phyloP scores from a whole-genome alignment of 1,139 yeast genomes.

The Blastobotrys persicus region DNA sequence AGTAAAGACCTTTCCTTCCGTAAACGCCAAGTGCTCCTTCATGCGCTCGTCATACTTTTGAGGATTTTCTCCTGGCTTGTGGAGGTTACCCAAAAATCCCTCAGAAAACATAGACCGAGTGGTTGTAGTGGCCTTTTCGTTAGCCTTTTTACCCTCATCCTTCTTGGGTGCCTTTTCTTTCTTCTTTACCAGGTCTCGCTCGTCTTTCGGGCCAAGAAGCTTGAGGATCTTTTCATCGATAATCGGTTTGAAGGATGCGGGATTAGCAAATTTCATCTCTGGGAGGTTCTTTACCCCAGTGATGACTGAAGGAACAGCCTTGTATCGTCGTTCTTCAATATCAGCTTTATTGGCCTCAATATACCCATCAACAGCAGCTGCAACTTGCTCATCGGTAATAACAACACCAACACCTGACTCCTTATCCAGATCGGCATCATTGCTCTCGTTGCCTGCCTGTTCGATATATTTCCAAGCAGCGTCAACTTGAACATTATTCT shows the following conservation, averaged over 20 bases:
- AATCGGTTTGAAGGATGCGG: slow-evolving; percentile 77
- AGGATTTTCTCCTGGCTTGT: slow-evolving; percentile 92
- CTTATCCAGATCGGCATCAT: slow-evolving; percentile 50
- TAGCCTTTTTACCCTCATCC: slow-evolving; percentile 19
- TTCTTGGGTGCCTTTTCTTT: slow-evolving; percentile 49
- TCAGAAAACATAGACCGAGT: slow-evolving; percentile 84
- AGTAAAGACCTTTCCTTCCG: slow-evolving; percentile 81
- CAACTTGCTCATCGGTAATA: slow-evolving; percentile 64
- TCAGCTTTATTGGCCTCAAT: slow-evolving; percentile 56
- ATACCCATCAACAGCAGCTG: slow-evolving; percentile 54
- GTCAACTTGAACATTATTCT: slow-evolving; percentile 67
- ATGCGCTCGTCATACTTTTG: slow-evolving; percentile 84
- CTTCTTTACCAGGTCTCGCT: slow-evolving; percentile 81
- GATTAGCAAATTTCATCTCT: slow-evolving; percentile 87
- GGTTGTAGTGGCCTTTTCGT: slow-evolving; percentile 27
- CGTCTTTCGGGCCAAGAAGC: slow-evolving; percentile 91
- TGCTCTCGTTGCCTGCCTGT: slow-evolving; percentile 42
- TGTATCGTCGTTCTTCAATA: slow-evolving; percentile 70
- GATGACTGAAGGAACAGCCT: slow-evolving; percentile 69
- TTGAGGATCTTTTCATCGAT: slow-evolving; percentile 73
- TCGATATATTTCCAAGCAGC: slow-evolving; percentile 77
- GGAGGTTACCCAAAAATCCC: slow-evolving; percentile 93
- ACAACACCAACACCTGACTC: slow-evolving; percentile 82
- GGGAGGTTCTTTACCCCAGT: slow-evolving; percentile 74
- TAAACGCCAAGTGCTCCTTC: slow-evolving; percentile 71